Conservation (phyloP, 768 basidiomycete genomes). For the Tylopilus plumbeoviolaceoides region DNA sequence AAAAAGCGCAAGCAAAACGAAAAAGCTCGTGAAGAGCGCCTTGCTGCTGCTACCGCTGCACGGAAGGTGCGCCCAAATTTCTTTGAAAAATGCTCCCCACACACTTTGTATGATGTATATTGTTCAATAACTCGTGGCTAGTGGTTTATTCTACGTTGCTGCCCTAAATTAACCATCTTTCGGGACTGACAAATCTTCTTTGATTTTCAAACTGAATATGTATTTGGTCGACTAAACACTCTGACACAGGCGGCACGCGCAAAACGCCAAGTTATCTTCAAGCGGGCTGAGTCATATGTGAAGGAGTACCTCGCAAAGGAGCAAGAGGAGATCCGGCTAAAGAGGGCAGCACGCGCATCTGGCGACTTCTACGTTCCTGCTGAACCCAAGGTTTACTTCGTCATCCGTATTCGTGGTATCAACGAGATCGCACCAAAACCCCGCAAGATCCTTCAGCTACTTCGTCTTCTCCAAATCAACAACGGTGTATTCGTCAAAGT, state of each 20-base stretch:
- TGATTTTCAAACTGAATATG: background rate
- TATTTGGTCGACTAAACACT: slow-evolving; percentile 13
- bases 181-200: slow-evolving; percentile 51
- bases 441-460: slow-evolving; percentile 97
- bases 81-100: slow-evolving; percentile 4
- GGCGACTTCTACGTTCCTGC: slow-evolving; percentile 98
- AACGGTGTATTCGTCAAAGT: slow-evolving; percentile 98
- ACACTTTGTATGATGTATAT: slow-evolving; percentile 73
- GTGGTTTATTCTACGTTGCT: slow-evolving; percentile 55
- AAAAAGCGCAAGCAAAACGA: slow-evolving; percentile 99
- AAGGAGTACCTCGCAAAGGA: slow-evolving; percentile 94
- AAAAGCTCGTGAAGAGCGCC: slow-evolving; percentile 91
- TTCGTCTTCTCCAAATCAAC: slow-evolving; percentile 99
- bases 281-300: slow-evolving; percentile 96
- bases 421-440: slow-evolving; percentile 99
- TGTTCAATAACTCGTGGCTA: slow-evolving; percentile 72
- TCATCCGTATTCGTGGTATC: slow-evolving; percentile 98
- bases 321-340: slow-evolving; percentile 94
- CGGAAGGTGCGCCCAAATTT: slow-evolving; percentile 67
- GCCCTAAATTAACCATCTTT: slow-evolving; percentile 87
- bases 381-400: slow-evolving; percentile 96
- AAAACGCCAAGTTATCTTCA: slow-evolving; percentile 97
- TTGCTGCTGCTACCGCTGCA: slow-evolving; percentile 76
- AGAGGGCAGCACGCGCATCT: slow-evolving; percentile 84
- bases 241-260: slow-evolving; percentile 69